Conservation (phyloP, 805 yeast species). For the Kodamaea hsintzibuensis region DNA sequence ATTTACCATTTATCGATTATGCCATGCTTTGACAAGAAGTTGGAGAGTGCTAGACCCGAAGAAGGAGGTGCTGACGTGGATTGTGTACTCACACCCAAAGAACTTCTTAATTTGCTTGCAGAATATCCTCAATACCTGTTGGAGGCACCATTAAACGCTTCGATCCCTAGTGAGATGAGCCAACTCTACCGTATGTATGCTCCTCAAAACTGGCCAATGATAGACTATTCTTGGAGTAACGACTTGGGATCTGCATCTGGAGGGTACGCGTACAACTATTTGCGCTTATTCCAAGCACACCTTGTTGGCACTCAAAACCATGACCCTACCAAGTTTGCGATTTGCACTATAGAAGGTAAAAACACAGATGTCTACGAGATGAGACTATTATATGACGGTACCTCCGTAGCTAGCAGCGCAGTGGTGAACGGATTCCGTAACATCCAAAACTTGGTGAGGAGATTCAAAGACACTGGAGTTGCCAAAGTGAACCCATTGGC, state of each 20-base stretch:
- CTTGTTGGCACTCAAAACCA: slow-evolving; percentile 18
- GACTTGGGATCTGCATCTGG: slow-evolving; percentile 86
- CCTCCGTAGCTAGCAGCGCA: slow-evolving; percentile 53
- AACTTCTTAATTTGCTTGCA: slow-evolving; percentile 69
- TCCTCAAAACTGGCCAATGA: slow-evolving; percentile 64
- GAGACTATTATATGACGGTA: slow-evolving; percentile 46
- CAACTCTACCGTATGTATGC: slow-evolving; percentile 37
- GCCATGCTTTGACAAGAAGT: slow-evolving; percentile 97
- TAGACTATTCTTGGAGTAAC: slow-evolving; percentile 64
- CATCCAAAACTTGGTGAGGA: slow-evolving; percentile 90
- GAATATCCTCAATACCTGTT: slow-evolving; percentile 45
- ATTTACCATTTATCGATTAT: slow-evolving; percentile 83
- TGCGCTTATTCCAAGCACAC: slow-evolving; percentile 40
- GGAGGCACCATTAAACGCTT: slow-evolving; percentile 20
- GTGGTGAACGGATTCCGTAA: slow-evolving; percentile 89
- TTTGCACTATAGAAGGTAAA: slow-evolving; percentile 57
- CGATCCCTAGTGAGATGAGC: slow-evolving; percentile 19
- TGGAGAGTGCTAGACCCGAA: slow-evolving; percentile 90
- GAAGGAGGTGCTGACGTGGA: slow-evolving; percentile 69
- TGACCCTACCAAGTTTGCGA: slow-evolving; percentile 21
- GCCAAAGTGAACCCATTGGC: slow-evolving; percentile 36
- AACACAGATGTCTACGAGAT: slow-evolving; percentile 77
- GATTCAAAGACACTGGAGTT: slow-evolving; percentile 49
- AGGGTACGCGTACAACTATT: slow-evolving; percentile 78
- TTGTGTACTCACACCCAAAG: slow-evolving; percentile 91